Percentiles rank a stretch among this genome's conserved stretches.
Conservation (phyloP, 345 rosid genomes). For the Ricinus communis region DNA sequence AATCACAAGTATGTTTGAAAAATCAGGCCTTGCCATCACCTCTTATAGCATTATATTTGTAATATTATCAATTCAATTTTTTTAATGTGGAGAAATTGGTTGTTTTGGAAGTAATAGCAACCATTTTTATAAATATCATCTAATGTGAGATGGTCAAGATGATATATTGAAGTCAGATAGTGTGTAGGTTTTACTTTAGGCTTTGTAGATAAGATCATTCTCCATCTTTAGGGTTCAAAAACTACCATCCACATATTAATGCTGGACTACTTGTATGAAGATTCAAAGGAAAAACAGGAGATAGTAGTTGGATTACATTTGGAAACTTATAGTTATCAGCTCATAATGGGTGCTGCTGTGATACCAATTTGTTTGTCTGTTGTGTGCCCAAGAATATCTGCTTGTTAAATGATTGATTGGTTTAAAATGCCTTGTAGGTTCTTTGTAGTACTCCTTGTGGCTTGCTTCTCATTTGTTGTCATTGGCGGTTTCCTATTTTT, state of each 20-base stretch:
- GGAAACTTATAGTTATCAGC: too few relatives aligned
- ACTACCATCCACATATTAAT: too few relatives aligned
- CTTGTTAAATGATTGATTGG: constrained; percentile 14
- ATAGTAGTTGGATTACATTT: too few relatives aligned
- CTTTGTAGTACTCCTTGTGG: constrained; percentile 68
- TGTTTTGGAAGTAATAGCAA: neutral
- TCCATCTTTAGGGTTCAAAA: too few relatives aligned
- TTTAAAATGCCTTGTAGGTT: constrained; percentile 51
- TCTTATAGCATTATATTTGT: neutral
- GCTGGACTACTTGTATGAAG: too few relatives aligned
- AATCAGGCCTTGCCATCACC: constrained; percentile 1
- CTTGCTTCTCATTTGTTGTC: constrained; percentile 80
- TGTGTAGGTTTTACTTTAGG: neutral
- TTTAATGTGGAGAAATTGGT: neutral
- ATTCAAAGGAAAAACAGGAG: too few relatives aligned
- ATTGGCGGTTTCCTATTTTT: constrained; percentile 85
- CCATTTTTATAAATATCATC: neutral
- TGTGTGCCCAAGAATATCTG: constrained; percentile 13
- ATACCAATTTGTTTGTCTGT: neutral
- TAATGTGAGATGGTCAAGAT: neutral
- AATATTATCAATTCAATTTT: neutral
- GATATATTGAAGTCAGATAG: neutral
- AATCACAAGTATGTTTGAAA: neutral
- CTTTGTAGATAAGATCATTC: neutral
- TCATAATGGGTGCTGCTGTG: neutral